Base-by-base conservation (phyloP, 2,329 filamentous ascomycete species). In the Aphanocladium album region DNA sequence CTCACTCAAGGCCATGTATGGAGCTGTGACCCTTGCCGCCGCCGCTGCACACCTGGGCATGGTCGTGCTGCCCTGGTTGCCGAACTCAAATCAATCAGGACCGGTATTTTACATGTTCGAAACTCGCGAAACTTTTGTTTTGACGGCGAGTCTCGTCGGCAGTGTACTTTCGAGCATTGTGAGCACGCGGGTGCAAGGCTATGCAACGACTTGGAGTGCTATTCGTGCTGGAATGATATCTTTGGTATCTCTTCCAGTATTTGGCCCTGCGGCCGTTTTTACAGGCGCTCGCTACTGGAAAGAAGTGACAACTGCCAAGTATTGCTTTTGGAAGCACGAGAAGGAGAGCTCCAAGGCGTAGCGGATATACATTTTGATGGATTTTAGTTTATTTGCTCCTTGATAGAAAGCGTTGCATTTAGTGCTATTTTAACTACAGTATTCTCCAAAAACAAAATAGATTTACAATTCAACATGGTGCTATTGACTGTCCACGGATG, bases 251-350 rank as follows among this genome's bases (percentile, higher is more conserved):
- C 9, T 58, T 23, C 46, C 23, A 0, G 6, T 45, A 21, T 33
- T 51, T 33, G 56, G 46, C 3, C 56, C 56, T 47, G 46, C 46
- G 4, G 46, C 46, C 9, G 46, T 51, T 7, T 58, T 51, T 43
- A 43, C 25, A 2, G 46, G 46, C 19, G 23, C 46, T 23, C 35
- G n/a, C 7, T 51, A 51, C 46, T 51, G 46, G 56, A 58, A 58
- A 43, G 46, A 58, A n/a, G 23, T 58, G 8, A 58, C 46, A 7
- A 51, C 46, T n/a, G 46, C 35, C 35, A 58, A 43, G 25, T 51
- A 21, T 7, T 58, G 56, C 25, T 51, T 58, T 23, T 58, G 56
- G 56, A 51, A 58, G 56, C 56, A 41, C 23, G 46, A 51, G 6
- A 45, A 49, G 55, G 45, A 50, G 6, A 19, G 21, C 35, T 41